Percentiles rank a stretch among this genome's conserved stretches.
phyloP scores from a whole-genome alignment of 306 rosid species.

The Casuarina equisetifolia region DNA sequence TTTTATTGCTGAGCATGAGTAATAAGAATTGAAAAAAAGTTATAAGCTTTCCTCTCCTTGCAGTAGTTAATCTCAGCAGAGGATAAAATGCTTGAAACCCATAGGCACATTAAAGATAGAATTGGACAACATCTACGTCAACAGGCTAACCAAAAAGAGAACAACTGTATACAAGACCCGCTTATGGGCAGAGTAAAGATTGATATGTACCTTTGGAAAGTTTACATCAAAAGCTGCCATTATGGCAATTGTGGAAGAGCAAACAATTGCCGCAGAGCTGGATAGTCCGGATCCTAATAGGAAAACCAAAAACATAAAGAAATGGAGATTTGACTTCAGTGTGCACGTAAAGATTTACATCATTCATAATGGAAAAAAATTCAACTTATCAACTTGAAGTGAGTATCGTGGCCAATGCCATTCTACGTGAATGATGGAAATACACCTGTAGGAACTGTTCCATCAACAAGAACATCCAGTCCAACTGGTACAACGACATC shows the following conservation, averaged over 20 bases:
- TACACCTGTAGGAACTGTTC: slow-evolving; percentile 90
- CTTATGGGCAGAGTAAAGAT: neutral
- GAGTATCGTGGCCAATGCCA: neutral
- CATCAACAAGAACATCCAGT: slow-evolving; percentile 86
- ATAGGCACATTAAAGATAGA: neutral
- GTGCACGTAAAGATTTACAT: neutral
- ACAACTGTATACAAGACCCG: neutral
- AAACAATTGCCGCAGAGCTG: slow-evolving; percentile 97
- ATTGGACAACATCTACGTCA: neutral
- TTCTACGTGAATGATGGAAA: slow-evolving; percentile 9
- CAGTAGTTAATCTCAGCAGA: neutral
- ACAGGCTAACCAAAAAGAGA: neutral
- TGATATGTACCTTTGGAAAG: slow-evolving; percentile 67
- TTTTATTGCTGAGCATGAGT: neutral
- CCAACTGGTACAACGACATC: slow-evolving; percentile 68
- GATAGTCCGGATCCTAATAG: slow-evolving; percentile 90
- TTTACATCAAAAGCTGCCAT: slow-evolving; percentile 87
- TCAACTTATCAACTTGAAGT: neutral
- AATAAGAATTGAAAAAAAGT: neutral
- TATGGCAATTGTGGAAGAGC: slow-evolving; percentile 90
- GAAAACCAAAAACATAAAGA: neutral
- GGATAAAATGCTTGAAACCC: neutral
- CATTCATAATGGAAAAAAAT: neutral
- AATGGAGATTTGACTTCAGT: neutral
- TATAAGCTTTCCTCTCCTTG: neutral